Percentiles rank a stretch among this genome's conserved stretches.
Conservation (phyloP, 345 rosid genomes). For the Odontarrhena argentea region DNA sequence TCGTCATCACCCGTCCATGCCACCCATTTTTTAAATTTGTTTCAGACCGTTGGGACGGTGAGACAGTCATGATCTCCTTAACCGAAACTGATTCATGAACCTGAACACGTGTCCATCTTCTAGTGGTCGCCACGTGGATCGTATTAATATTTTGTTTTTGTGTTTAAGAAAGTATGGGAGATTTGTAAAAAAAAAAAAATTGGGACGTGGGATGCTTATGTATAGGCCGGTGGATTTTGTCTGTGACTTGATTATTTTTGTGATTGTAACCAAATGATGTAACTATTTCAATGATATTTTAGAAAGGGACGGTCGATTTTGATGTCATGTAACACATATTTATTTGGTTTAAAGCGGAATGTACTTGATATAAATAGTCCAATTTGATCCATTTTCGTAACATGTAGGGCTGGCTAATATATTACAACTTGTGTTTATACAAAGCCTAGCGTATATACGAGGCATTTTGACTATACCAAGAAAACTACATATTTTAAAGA, state of each 20-base stretch:
- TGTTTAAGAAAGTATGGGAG: not conserved
- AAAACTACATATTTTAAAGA: not conserved
- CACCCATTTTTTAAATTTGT: not conserved
- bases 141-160: not conserved
- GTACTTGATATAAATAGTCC: conserved; percentile 12
- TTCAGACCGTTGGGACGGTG: conserved; percentile 41
- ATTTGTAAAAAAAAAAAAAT: not conserved
- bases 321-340: conserved; percentile 25
- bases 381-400: not conserved
- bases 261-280: conserved; percentile 19
- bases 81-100: conserved; percentile 35
- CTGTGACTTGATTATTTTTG: conserved; percentile 16
- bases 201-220: conserved; percentile 39
- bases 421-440: not conserved
- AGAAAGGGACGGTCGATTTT: conserved; percentile 24
- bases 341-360: conserved; percentile 2
- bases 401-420: not conserved
- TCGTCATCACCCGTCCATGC: conserved; percentile 23
- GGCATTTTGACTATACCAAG: conserved; percentile 19
- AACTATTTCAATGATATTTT: conserved; percentile 19
- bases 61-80: conserved; percentile 34
- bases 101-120: conserved; percentile 6
- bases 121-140: conserved; percentile 35
- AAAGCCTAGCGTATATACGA: conserved; percentile 29
- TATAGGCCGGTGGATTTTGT: conserved; percentile 38